Evolutionary conservation across 2,329 filamentous ascomycete genomes (phyloP).

Genomic region (Stemphylium lycopersici): DNA sequence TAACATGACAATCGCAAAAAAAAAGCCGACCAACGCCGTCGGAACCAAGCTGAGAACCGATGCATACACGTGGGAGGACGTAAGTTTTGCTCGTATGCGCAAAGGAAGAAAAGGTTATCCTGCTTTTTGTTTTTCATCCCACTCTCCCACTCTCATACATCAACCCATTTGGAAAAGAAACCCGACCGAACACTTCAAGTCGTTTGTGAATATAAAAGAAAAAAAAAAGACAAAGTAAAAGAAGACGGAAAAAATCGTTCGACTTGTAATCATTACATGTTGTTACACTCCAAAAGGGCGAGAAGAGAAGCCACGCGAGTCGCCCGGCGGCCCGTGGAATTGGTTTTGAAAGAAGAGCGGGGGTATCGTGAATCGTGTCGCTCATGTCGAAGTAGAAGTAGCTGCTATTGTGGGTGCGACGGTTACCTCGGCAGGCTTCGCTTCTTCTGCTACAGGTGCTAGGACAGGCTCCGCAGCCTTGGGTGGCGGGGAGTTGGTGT

Average conservation of each 20-base stretch:
- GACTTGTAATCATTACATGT: constrained; percentile 40
- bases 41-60: neutral
- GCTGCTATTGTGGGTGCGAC: constrained; percentile 16
- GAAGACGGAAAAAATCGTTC: constrained; percentile 19
- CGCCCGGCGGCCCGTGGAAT: constrained; percentile 24
- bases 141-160: neutral
- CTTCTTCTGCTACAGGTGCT: constrained; percentile 36
- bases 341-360: constrained; percentile 25
- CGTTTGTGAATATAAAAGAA: constrained; percentile 13
- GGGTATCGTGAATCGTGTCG: constrained; percentile 34
- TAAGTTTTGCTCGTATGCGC: too few species aligned
- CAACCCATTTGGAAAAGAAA: constrained; percentile 6
- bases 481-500: constrained; percentile 34
- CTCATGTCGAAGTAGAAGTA: constrained; percentile 32
- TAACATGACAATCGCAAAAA: neutral
- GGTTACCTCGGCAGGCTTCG: constrained; percentile 20
- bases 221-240: constrained; percentile 12
- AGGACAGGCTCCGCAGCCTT: constrained; percentile 35
- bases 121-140: constrained; percentile 4
- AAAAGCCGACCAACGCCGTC: neutral
- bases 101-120: neutral
- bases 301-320: constrained; percentile 23
- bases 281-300: constrained; percentile 35
- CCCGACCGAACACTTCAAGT: constrained; percentile 27
- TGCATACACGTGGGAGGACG: neutral